Evolutionary conservation across 805 yeast species (phyloP).

Genomic region (Suhomyces pyralidae): DNA sequence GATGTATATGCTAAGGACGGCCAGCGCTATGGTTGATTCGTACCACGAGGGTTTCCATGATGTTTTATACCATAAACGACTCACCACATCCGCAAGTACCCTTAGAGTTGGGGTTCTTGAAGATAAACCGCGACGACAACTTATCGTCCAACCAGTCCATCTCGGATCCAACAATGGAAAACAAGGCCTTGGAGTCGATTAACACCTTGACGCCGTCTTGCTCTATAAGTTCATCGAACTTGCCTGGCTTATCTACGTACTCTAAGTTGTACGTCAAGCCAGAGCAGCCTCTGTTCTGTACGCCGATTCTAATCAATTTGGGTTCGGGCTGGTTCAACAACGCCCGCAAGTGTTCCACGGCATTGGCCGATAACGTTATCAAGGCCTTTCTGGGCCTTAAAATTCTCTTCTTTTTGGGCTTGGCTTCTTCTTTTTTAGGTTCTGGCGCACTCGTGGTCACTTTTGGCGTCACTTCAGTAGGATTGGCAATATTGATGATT

Average conservation of each 20-base stretch:
- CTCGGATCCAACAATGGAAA: conserved; percentile 92
- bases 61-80: conserved; percentile 85
- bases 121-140: conserved; percentile 81
- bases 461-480: conserved; percentile 6
- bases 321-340: conserved; percentile 82
- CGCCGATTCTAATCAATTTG: conserved; percentile 86
- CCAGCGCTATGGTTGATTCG: background rate
- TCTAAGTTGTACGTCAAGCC: conserved; percentile 90
- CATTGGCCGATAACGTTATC: conserved; percentile 73
- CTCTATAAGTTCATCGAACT: conserved; percentile 88
- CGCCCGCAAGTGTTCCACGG: conserved; percentile 65
- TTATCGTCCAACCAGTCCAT: conserved; percentile 99
- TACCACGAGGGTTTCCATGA: background rate
- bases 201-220: conserved; percentile 93
- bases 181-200: conserved; percentile 93
- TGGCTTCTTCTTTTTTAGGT: conserved; percentile 4
- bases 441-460: conserved; percentile 8
- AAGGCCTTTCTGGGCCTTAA: conserved; percentile 88
- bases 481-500: conserved; percentile 3
- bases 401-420: conserved; percentile 50
- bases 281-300: conserved; percentile 94
- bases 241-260: conserved; percentile 87
- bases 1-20: background rate
- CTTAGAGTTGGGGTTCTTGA: conserved; percentile 93
- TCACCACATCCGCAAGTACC: conserved; percentile 99